A percentile compares a stretch with the other conserved stretches of the same genome.
phyloP scores from a whole-genome alignment of 495 filamentous ascomycete genomes.

The Wilcoxina mikolae region DNA sequence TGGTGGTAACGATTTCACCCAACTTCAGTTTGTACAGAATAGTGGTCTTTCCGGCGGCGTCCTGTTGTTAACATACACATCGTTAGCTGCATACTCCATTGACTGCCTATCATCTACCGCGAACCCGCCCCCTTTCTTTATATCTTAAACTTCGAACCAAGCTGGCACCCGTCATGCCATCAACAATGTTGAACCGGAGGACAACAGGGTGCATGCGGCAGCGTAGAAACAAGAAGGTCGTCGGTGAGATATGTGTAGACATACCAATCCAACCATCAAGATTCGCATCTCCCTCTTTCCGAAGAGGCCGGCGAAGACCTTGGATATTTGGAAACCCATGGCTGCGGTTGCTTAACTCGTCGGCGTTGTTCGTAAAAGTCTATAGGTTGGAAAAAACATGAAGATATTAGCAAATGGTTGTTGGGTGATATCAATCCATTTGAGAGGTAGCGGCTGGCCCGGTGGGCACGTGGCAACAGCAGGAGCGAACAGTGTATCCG shows the following conservation, averaged over 20 bases:
- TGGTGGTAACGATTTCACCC: slow-evolving; percentile 98
- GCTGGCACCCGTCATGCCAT: not conserved
- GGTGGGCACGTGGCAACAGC: slow-evolving; percentile 3
- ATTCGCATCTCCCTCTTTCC: slow-evolving; percentile 99
- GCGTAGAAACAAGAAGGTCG: not conserved
- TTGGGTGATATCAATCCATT: not conserved
- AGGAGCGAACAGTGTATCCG: not conserved
- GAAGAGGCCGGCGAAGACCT: slow-evolving; percentile 86
- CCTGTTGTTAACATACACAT: slow-evolving; percentile 30
- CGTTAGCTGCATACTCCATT: slow-evolving; percentile 2
- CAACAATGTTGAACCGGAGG: not conserved
- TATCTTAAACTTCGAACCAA: not conserved
- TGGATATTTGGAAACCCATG: slow-evolving; percentile 92
- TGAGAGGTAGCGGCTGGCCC: too few relatives aligned
- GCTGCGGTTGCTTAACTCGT: slow-evolving; percentile 37
- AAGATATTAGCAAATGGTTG: not conserved
- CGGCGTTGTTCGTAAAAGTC: not conserved
- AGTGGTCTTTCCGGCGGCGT: slow-evolving; percentile 98
- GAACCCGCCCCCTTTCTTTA: slow-evolving; percentile 11
- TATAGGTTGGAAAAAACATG: not conserved
- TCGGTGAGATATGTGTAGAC: slow-evolving; percentile 7
- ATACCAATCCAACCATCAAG: slow-evolving; percentile 84
- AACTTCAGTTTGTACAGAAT: slow-evolving; percentile 99
- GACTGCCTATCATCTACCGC: slow-evolving; percentile 9
- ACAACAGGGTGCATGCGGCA: not conserved